Percentiles rank a stretch among this genome's conserved stretches.
phyloP scores from a whole-genome alignment of 2,329 filamentous ascomycete species.

The Allantophomopsis lycopodina region DNA sequence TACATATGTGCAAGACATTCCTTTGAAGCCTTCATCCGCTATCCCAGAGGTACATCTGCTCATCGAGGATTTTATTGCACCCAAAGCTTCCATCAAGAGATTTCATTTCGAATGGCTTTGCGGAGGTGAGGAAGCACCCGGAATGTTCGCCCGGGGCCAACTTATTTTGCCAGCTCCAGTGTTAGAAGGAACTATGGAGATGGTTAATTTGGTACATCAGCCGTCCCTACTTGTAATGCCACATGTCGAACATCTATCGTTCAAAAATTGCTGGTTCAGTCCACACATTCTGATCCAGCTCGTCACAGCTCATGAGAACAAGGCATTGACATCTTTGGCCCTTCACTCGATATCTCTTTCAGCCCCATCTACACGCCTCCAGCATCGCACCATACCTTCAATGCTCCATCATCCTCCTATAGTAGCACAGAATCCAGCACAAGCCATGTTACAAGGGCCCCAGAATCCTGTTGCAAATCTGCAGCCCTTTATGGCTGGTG shows the following conservation, averaged over 20 bases:
- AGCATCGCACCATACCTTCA: constrained; percentile 6
- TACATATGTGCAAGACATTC: constrained; percentile 31
- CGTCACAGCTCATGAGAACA: constrained; percentile 30
- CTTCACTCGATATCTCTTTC: constrained; percentile 54
- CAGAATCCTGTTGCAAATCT: constrained; percentile 3
- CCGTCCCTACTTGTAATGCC: constrained; percentile 33
- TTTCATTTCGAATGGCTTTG: constrained; percentile 54
- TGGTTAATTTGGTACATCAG: constrained; percentile 13
- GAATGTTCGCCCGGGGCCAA: constrained; percentile 45
- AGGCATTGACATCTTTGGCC: constrained; percentile 35
- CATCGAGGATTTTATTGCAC: constrained; percentile 33
- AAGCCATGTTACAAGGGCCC: constrained; percentile 2
- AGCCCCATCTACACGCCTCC: constrained; percentile 22
- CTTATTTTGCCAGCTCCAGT: constrained; percentile 48
- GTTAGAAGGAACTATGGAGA: constrained; percentile 18
- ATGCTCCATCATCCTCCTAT: background rate
- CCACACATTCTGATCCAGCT: constrained; percentile 41
- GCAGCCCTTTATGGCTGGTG: constrained; percentile 2
- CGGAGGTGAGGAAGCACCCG: constrained; percentile 53
- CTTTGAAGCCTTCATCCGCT: constrained; percentile 35
- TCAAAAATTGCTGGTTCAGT: constrained; percentile 57
- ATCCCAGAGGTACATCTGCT: constrained; percentile 35
- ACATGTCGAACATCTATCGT: constrained; percentile 40
- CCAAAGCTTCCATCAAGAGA: constrained; percentile 33
- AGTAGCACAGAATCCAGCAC: background rate